These are phyloP conservation scores for Ophiosphaerella herpotricha DNA, from an alignment of 2,329 filamentous ascomycete genomes.

Conservation along the genomic window DNA sequence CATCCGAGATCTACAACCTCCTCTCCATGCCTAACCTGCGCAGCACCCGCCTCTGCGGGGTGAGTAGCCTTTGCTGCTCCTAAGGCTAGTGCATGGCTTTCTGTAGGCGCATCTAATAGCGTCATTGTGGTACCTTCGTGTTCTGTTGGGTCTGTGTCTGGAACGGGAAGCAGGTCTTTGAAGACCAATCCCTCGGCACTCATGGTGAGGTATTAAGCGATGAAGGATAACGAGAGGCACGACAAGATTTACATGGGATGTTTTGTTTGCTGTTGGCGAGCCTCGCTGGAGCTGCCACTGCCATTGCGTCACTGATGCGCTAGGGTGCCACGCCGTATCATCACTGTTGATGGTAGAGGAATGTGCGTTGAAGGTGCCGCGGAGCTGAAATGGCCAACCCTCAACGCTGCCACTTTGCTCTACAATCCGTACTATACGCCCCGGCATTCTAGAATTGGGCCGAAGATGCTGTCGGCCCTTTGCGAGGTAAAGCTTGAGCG, in stretches of 20 bases:
- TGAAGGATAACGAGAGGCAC: not conserved
- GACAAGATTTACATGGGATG: not conserved
- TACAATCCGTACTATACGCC: no score
- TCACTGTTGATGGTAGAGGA: slow-evolving; percentile 6
- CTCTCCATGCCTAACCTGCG: slow-evolving; percentile 48
- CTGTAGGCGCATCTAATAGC: slow-evolving; percentile 50
- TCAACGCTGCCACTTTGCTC: not conserved
- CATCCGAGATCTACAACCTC: slow-evolving; percentile 72
- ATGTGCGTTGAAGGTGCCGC: not conserved
- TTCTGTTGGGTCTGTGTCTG: slow-evolving; percentile 37
- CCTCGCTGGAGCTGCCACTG: not conserved
- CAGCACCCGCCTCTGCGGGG: slow-evolving; percentile 49
- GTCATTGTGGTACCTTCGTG: slow-evolving; percentile 36
- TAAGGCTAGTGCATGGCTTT: slow-evolving; percentile 54
- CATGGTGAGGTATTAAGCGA: slow-evolving; percentile 23
- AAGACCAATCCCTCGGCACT: slow-evolving; percentile 37
- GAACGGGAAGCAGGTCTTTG: slow-evolving; percentile 44
- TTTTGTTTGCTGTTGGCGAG: slow-evolving; percentile 11
- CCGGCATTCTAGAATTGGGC: no score
- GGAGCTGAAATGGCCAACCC: not conserved
- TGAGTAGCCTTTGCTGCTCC: slow-evolving; percentile 42
- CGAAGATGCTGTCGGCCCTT: not conserved
- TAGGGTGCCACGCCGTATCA: slow-evolving; percentile 17
- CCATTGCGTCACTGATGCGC: slow-evolving; percentile 27
- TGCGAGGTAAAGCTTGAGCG: not conserved